Conservation (phyloP, 495 filamentous ascomycete species). For the Evansstolkia leycettana region DNA sequence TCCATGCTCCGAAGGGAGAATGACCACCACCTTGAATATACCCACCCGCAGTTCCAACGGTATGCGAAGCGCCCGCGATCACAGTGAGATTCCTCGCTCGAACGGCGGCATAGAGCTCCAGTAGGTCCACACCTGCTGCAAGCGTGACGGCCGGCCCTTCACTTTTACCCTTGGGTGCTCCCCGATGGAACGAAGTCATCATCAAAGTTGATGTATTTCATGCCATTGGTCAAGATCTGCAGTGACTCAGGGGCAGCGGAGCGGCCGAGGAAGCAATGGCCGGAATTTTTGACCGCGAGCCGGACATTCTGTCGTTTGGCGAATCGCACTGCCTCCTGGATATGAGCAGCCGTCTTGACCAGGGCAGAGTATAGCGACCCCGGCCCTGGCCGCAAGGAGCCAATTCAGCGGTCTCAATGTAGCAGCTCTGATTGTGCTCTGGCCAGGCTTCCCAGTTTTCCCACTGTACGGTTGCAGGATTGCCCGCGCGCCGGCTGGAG, state of each 20-base stretch:
- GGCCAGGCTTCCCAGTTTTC: conserved; percentile 38
- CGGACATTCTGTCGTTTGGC: conserved; percentile 12
- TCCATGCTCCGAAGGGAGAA: conserved; percentile 25
- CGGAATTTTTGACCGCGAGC: conserved; percentile 46
- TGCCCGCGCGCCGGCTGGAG: conserved; percentile 14
- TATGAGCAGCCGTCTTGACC: conserved; percentile 14
- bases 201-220: conserved; percentile 28
- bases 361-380: conserved; percentile 26
- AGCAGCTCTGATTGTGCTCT: conserved; percentile 40
- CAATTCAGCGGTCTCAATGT: conserved; percentile 32
- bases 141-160: conserved; percentile 30
- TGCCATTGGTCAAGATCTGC: conserved; percentile 22
- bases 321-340: conserved; percentile 25
- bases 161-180: not conserved
- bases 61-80: conserved; percentile 9
- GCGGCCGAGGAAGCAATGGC: conserved; percentile 39
- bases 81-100: no score
- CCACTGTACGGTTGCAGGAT: conserved; percentile 30
- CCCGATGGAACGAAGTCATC: conserved; percentile 14
- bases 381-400: conserved; percentile 17
- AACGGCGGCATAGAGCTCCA: conserved; percentile 22
- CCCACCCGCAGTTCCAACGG: conserved; percentile 29
- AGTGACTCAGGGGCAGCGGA: conserved; percentile 37
- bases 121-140: conserved; percentile 39
- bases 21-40: conserved; percentile 47